Evolutionary conservation across 2,329 filamentous ascomycete species (phyloP).

Genomic region (Aspergillus pseudoterreus): DNA sequence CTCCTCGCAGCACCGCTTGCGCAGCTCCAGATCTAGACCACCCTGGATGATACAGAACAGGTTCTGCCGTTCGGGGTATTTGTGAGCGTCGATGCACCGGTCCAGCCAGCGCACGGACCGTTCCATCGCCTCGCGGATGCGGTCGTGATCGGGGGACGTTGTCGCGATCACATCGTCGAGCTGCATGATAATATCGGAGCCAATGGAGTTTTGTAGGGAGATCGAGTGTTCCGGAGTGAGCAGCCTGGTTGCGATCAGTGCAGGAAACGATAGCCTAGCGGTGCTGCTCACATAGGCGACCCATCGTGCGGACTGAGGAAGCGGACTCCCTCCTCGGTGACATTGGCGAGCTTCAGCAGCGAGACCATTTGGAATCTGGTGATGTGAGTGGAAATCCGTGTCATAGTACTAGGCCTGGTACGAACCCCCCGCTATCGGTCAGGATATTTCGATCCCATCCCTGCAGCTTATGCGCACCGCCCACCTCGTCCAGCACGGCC

Average conservation of each 20-base stretch:
- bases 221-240: conserved; percentile 98
- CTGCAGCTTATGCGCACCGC: conserved; percentile 90
- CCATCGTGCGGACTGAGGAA: conserved; percentile 97
- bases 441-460: conserved; percentile 94
- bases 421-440: conserved; percentile 60
- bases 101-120: conserved; percentile 94
- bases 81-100: conserved; percentile 86
- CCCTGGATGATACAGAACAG: conserved; percentile 99
- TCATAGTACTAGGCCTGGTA: conserved; percentile 4
- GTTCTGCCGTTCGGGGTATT: conserved; percentile 78
- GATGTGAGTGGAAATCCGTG: not conserved
- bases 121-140: conserved; percentile 94
- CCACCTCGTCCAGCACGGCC: conserved; percentile 77
- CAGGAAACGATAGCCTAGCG: not conserved
- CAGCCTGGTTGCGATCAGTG: conserved; percentile 49
- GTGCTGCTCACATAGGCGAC: conserved; percentile 65
- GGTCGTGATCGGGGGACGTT: conserved; percentile 79
- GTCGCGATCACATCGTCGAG: conserved; percentile 97
- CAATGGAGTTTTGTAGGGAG: conserved; percentile 91
- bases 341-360: conserved; percentile 82
- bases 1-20: conserved; percentile 73
- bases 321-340: conserved; percentile 92
- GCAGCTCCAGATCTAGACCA: conserved; percentile 82
- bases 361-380: conserved; percentile 97
- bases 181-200: conserved; percentile 99